phyloP scores from a whole-genome alignment of 768 basidiomycete species.

The Lepiota brunneoincarnata region DNA sequence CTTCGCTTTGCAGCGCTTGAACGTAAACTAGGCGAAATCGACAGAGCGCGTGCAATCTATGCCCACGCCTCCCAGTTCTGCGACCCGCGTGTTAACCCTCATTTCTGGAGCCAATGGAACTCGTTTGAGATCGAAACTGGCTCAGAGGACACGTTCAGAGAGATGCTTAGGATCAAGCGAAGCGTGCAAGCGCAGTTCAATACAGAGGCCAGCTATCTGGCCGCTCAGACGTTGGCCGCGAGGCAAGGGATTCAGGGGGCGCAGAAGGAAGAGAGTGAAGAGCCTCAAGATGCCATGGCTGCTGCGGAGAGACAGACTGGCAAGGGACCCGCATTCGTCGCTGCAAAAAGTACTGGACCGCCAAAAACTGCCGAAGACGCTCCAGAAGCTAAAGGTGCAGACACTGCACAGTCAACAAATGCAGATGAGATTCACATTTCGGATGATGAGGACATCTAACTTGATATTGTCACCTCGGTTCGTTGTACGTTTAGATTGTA shows the following conservation, averaged over 20 bases:
- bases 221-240: conserved; percentile 82
- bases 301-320: conserved; percentile 68
- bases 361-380: conserved; percentile 36
- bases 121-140: conserved; percentile 97
- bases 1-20: conserved; percentile 94
- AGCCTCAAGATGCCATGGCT: conserved; percentile 80
- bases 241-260: conserved; percentile 46
- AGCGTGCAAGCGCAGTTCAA: conserved; percentile 99
- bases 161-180: conserved; percentile 94
- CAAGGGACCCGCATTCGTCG: conserved; percentile 74
- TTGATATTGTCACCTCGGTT: background rate
- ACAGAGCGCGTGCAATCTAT: conserved; percentile 93
- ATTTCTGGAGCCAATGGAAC: conserved; percentile 98
- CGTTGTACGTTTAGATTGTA: too few relatives aligned
- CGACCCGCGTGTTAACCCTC: conserved; percentile 86
- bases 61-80: conserved; percentile 99
- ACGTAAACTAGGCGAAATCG: conserved; percentile 98
- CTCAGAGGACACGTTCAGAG: conserved; percentile 96
- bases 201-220: conserved; percentile 91
- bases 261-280: conserved; percentile 32
- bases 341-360: conserved; percentile 58
- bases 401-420: conserved; percentile 42
- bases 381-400: conserved; percentile 24
- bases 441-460: conserved; percentile 71
- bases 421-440: conserved; percentile 87